Conservation (phyloP, 805 yeast genomes). For the Zygosaccharomyces pseudorouxii region DNA sequence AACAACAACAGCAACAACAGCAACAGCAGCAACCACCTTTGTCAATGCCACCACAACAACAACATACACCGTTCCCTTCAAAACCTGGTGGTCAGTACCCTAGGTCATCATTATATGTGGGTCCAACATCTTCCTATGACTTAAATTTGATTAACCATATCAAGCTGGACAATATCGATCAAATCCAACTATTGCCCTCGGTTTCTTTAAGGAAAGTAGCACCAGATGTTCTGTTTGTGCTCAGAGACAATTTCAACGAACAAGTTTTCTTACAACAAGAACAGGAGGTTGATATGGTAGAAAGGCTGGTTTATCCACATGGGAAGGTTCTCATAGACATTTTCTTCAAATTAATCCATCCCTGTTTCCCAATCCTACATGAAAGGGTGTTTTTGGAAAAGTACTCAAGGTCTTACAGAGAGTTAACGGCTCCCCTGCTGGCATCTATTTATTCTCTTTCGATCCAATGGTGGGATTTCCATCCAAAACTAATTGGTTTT, state of each 20-base stretch:
- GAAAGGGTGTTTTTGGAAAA: slow-evolving; percentile 89
- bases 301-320: slow-evolving; percentile 83
- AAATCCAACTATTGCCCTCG: slow-evolving; percentile 64
- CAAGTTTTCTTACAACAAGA: slow-evolving; percentile 65
- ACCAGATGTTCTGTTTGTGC: slow-evolving; percentile 64
- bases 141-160: slow-evolving; percentile 60
- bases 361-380: slow-evolving; percentile 86
- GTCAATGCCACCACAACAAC: background rate
- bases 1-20: background rate
- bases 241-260: slow-evolving; percentile 76
- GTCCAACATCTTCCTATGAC: slow-evolving; percentile 85
- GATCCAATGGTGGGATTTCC: slow-evolving; percentile 85
- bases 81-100: slow-evolving; percentile 61
- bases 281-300: slow-evolving; percentile 77
- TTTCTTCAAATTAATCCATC: slow-evolving; percentile 82
- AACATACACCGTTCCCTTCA: slow-evolving; percentile 2
- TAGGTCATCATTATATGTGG: slow-evolving; percentile 81
- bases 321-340: slow-evolving; percentile 77
- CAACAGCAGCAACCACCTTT: background rate
- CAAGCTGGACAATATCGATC: slow-evolving; percentile 67
- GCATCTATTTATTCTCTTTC: slow-evolving; percentile 90
- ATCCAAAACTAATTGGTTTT: slow-evolving; percentile 63
- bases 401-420: slow-evolving; percentile 84
- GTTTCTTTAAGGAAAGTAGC: slow-evolving; percentile 76
- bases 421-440: slow-evolving; percentile 81